Base-by-base conservation (phyloP, 2,329 filamentous ascomycete species). In the Berkeleyomyces basicola region DNA sequence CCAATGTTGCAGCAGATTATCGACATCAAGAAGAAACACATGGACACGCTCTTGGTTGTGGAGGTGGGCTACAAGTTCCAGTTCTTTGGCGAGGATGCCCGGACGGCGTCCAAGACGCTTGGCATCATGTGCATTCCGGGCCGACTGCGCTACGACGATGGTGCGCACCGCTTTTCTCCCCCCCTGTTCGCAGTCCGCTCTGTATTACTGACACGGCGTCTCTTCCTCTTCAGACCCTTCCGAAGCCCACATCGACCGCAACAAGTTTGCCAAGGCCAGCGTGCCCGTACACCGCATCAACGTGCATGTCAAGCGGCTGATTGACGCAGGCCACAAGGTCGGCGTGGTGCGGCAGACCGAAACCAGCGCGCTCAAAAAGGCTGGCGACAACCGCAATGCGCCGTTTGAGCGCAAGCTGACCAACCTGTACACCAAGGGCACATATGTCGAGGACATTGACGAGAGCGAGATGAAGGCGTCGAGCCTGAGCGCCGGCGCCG, bases 21-120 rank as follows among this genome's bases (percentile, higher is more conserved):
- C 4, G 91, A 95, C 16, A 95, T 99, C 72, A 99, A 99, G 75
- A 81, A 84, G 65, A 88, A 92, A 68, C 85, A 97, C 71, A 80
- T 90, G 76, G 93, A 97, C 70, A 93, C 92, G 0, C 69, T 99
- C 23, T 78, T 99, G 61, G 87, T 97, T 10, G 85, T 97, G 61
- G 92, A 99, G 72, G 93, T 97, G 7, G 93, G 93, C 59, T 99
- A 99, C 76, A 99, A 99, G 72, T 99, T 95, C 74, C 85, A 88
- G 42, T 96, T 99, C 76, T 96, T 96, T 70, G 93, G 93, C 9
- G 92, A 97, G 69, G 93, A 99, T 75, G 93, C 93, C 7, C 82
- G 90, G 61, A 82, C 84, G 61, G 93, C 92, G 3, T 88, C 91
- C 10, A 95, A 92, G 72, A 90, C 92, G 71, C 78, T 99, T 58